phyloP scores from a whole-genome alignment of 192 early-diverging fungal species.

The Jimgerdemannia flammicorona region DNA sequence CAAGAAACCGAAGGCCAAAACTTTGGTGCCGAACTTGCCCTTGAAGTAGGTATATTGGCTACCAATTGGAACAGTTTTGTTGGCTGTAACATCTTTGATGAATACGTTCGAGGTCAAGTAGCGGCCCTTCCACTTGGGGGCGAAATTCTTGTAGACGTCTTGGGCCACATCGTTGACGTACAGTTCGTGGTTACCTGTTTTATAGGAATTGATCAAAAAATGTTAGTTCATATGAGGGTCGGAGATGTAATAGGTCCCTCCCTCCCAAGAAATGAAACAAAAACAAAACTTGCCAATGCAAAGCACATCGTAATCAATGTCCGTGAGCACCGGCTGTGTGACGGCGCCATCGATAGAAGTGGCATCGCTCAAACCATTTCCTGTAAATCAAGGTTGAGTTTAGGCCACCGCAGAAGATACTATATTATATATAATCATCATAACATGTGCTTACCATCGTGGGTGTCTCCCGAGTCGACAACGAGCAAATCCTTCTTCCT shows the following conservation, averaged over 20 bases:
- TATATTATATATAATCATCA: background rate
- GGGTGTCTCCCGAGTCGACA: slow-evolving; percentile 46
- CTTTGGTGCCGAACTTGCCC: slow-evolving; percentile 40
- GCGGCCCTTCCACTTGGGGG: slow-evolving; percentile 25
- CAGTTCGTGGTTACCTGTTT: slow-evolving; percentile 37
- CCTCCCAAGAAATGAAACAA: too few species aligned
- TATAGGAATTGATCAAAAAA: background rate
- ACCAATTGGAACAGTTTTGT: slow-evolving; percentile 39
- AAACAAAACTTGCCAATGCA: slow-evolving; percentile 16
- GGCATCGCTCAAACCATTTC: slow-evolving; percentile 37
- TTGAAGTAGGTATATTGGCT: slow-evolving; percentile 26
- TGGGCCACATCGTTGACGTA: slow-evolving; percentile 20
- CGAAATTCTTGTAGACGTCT: slow-evolving; percentile 18
- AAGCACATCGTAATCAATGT: slow-evolving; percentile 35
- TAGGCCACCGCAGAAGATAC: background rate
- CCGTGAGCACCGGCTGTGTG: slow-evolving; percentile 31
- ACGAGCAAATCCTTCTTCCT: slow-evolving; percentile 48
- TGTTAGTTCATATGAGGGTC: too few species aligned
- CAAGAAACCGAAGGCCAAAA: slow-evolving; percentile 49
- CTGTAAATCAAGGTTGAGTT: slow-evolving; percentile 3
- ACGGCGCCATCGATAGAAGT: slow-evolving; percentile 25
- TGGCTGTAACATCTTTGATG: slow-evolving; percentile 25
- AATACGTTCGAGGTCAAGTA: slow-evolving; percentile 30
- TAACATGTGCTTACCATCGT: slow-evolving; percentile 27
- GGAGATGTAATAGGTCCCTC: too few species aligned